Evolutionary conservation across 2,329 filamentous ascomycete genomes (phyloP).

Genomic region (Colletotrichum sansevieriae): DNA sequence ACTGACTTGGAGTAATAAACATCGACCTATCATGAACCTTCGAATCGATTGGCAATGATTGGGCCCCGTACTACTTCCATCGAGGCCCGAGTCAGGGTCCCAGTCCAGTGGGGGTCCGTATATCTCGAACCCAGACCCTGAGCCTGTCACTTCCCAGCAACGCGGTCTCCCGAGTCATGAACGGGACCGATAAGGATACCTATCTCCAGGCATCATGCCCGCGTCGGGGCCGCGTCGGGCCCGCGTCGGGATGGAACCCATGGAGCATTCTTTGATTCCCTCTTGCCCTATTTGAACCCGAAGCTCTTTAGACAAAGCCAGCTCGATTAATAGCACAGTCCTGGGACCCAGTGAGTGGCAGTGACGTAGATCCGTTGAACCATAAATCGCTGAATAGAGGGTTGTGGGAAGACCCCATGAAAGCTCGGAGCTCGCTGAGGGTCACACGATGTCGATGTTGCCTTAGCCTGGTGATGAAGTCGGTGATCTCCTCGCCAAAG

Average conservation of each 20-base stretch:
- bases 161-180: slow-evolving; percentile 26
- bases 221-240: no score
- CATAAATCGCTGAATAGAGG: background rate
- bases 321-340: slow-evolving; percentile 14
- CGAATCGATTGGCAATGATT: background rate
- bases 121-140: background rate
- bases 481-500: background rate
- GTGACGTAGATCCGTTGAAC: slow-evolving; percentile 11
- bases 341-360: background rate
- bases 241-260: slow-evolving; percentile 13
- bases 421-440: slow-evolving; percentile 8
- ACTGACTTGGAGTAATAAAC: background rate
- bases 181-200: background rate
- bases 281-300: no score
- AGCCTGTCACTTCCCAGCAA: slow-evolving; percentile 1
- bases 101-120: background rate
- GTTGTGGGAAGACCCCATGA: background rate
- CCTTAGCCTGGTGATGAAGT: background rate
- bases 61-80: background rate
- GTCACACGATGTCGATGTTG: background rate
- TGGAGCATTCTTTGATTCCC: background rate
- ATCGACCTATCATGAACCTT: background rate
- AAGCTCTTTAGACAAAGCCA: slow-evolving; percentile 26
- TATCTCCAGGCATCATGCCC: background rate
- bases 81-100: background rate